phyloP scores from a whole-genome alignment of 1,139 yeast species.

The Pichia sp. region DNA sequence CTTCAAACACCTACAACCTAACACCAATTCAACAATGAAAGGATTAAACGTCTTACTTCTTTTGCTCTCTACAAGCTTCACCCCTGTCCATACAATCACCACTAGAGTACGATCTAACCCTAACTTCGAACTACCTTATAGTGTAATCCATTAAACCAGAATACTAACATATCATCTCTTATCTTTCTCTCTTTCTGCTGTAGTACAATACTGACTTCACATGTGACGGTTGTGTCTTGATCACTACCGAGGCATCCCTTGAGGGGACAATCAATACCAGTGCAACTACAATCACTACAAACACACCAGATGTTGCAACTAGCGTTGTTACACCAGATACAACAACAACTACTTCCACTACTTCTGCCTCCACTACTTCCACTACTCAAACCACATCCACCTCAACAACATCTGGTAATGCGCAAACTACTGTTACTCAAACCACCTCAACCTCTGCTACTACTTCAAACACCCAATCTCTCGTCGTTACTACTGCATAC shows the following conservation, averaged over 20 bases:
- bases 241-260: slow-evolving; percentile 31
- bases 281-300: slow-evolving; percentile 12
- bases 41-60: background rate
- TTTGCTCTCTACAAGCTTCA: background rate
- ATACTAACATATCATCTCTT: background rate
- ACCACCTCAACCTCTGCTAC: too few species aligned
- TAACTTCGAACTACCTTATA: too few species aligned
- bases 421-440: background rate
- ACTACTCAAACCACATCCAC: background rate
- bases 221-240: slow-evolving; percentile 32
- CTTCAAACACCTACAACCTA: too few species aligned
- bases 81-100: background rate
- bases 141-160: too few species aligned
- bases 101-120: slow-evolving; percentile 1
- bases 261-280: slow-evolving; percentile 29
- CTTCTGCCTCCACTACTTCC: background rate
- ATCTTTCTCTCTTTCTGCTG: background rate
- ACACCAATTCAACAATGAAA: too few species aligned
- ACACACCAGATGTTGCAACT: slow-evolving; percentile 11
- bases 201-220: slow-evolving; percentile 33
- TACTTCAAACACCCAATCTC: too few species aligned
- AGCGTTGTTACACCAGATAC: background rate
- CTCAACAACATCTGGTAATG: background rate
- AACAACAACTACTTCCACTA: background rate
- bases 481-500: too few species aligned